Percentiles rank a stretch among this genome's conserved stretches.
phyloP scores from a whole-genome alignment of 306 rosid species.

The Sindora glabra region DNA sequence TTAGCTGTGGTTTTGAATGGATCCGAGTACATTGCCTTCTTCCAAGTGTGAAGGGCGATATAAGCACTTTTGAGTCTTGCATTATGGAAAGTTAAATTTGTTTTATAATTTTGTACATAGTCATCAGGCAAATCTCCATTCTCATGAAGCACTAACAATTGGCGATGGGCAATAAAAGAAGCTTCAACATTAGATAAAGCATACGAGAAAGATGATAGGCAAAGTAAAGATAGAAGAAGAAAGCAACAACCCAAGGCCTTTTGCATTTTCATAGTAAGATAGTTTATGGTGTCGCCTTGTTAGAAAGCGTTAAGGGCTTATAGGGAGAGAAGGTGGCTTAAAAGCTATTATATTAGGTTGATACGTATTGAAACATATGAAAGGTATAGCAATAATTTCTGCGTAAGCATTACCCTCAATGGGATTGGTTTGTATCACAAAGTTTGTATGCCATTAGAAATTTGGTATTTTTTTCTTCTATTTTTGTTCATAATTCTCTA shows the following conservation, averaged over 20 bases:
- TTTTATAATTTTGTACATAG: slow-evolving; percentile 2
- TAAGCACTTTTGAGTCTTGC: slow-evolving; percentile 46
- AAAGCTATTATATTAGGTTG: too few species aligned
- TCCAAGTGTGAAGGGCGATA: slow-evolving; percentile 67
- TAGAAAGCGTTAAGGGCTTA: too few species aligned
- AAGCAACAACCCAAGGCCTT: slow-evolving; percentile 20
- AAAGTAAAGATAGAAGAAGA: slow-evolving; percentile 3
- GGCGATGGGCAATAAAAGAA: slow-evolving; percentile 45
- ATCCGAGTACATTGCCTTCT: slow-evolving; percentile 58
- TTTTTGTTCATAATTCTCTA: too few species aligned
- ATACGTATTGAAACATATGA: too few species aligned
- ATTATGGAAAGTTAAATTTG: slow-evolving; percentile 18
- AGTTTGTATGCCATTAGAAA: too few species aligned
- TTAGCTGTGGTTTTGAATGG: slow-evolving; percentile 42
- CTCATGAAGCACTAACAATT: slow-evolving; percentile 30
- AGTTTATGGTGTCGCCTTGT: too few species aligned
- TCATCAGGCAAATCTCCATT: slow-evolving; percentile 34
- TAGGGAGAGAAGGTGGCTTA: too few species aligned
- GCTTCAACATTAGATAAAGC: slow-evolving; percentile 47
- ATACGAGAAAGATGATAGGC: slow-evolving; percentile 4
- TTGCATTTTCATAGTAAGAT: too few species aligned
- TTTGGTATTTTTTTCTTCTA: too few species aligned
- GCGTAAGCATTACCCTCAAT: too few species aligned
- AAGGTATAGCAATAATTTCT: too few species aligned
- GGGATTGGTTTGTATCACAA: too few species aligned